Percentiles rank a stretch among this genome's conserved stretches.
phyloP scores from a whole-genome alignment of 2,329 filamentous ascomycete genomes.

The Paramyrothecium sp. region DNA sequence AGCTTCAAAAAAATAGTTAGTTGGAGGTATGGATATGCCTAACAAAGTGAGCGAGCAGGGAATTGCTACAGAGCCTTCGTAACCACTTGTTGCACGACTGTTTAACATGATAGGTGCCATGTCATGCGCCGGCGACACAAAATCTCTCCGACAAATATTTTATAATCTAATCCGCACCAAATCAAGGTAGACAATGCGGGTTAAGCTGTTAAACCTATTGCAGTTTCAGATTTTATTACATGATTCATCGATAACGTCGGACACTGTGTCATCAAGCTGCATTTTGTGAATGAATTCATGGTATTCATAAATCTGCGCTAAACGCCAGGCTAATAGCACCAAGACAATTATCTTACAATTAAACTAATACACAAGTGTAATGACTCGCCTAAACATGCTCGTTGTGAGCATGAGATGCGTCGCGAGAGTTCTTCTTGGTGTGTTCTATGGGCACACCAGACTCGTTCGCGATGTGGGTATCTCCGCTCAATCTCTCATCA shows the following conservation, averaged over 20 bases:
- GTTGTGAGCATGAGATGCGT: not conserved
- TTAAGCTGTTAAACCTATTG: too few species aligned
- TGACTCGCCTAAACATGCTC: not conserved
- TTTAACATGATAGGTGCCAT: too few species aligned
- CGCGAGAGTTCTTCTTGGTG: not conserved
- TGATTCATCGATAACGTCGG: not conserved
- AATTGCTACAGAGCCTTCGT: too few species aligned
- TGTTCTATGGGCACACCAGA: not conserved
- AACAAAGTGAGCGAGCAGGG: too few species aligned
- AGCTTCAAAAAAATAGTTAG: too few species aligned
- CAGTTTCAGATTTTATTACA: not conserved
- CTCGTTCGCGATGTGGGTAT: not conserved
- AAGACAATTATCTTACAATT: not conserved
- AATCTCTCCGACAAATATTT: too few species aligned
- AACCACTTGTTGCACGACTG: too few species aligned
- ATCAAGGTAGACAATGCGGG: too few species aligned
- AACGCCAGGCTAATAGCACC: not conserved
- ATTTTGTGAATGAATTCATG: not conserved
- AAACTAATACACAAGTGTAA: not conserved
- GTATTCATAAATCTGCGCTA: not conserved
- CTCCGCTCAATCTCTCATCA: not conserved
- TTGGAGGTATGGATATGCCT: too few species aligned
- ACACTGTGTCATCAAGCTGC: too few species aligned
- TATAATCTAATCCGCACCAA: too few species aligned
- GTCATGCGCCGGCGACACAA: not conserved